phyloP scores from a whole-genome alignment of 202 grass and related monocot genomes.

The Saccharum hybrid region DNA sequence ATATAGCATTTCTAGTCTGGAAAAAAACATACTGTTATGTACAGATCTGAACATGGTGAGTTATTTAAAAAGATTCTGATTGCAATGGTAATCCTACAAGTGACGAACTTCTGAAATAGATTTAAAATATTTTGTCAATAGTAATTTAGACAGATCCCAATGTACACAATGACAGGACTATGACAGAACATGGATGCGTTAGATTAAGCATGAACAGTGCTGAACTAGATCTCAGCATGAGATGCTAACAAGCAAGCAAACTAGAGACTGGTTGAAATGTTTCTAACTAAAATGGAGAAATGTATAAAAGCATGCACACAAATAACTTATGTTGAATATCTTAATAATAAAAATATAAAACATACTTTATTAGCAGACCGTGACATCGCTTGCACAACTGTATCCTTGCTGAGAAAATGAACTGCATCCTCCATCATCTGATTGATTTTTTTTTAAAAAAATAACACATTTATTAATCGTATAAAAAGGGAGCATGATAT shows the following conservation, averaged over 20 bases:
- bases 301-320: constrained; percentile 35
- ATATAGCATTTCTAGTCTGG: constrained; percentile 98
- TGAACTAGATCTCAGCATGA: constrained; percentile 34
- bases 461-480: constrained; percentile 2
- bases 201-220: constrained; percentile 30
- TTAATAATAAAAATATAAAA: constrained; percentile 37
- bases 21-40: constrained; percentile 40
- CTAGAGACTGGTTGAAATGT: constrained; percentile 1
- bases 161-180: constrained; percentile 8
- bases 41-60: constrained; percentile 14
- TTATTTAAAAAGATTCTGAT: constrained; percentile 25
- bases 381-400: constrained; percentile 93
- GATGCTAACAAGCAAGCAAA: constrained; percentile 37
- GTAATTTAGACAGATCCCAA: constrained; percentile 26
- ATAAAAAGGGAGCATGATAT: constrained; percentile 6
- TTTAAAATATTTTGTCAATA: constrained; percentile 13
- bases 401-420: constrained; percentile 98
- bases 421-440: constrained; percentile 99
- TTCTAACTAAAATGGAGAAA: constrained; percentile 36
- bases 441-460: constrained; percentile 54
- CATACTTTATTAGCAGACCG: constrained; percentile 93
- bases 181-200: constrained; percentile 10
- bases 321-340: constrained; percentile 41
- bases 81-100: not conserved
- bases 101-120: not conserved